phyloP scores from a whole-genome alignment of 1,284 basidiomycete genomes.

The Moniliophthora roreri region DNA sequence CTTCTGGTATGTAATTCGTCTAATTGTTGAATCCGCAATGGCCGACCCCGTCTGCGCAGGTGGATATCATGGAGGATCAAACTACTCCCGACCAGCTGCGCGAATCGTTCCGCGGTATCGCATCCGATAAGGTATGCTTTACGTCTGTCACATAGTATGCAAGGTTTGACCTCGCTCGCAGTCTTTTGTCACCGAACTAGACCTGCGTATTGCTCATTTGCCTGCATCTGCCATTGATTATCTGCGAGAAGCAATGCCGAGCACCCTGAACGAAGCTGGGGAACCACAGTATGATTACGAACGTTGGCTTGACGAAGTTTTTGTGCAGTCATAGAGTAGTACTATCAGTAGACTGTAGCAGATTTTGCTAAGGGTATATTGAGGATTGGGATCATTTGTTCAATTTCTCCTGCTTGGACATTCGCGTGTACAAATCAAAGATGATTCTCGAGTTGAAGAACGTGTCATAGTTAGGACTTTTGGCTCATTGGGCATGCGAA shows the following conservation, averaged over 20 bases:
- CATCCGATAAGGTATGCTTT: slow-evolving; percentile 78
- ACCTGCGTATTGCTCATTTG: slow-evolving; percentile 86
- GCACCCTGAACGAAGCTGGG: slow-evolving; percentile 46
- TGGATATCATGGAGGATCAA: slow-evolving; percentile 95
- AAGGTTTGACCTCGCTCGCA: slow-evolving; percentile 32
- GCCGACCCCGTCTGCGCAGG: too few relatives aligned
- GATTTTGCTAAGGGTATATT: background rate
- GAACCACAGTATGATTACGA: slow-evolving; percentile 78
- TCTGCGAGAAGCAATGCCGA: slow-evolving; percentile 76
- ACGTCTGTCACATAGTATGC: background rate
- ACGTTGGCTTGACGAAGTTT: slow-evolving; percentile 76
- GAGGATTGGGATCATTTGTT: background rate
- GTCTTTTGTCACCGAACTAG: slow-evolving; percentile 93
- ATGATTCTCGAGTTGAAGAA: too few relatives aligned
- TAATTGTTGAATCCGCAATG: background rate
- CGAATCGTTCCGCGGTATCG: slow-evolving; percentile 92
- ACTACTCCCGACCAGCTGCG: slow-evolving; percentile 91
- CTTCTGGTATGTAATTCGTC: slow-evolving; percentile 65
- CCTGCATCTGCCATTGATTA: slow-evolving; percentile 82
- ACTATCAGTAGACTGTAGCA: background rate
- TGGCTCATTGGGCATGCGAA: too few relatives aligned
- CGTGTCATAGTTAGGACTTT: too few relatives aligned
- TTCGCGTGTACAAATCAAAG: too few relatives aligned
- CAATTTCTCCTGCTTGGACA: background rate
- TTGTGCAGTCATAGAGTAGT: slow-evolving; percentile 40